phyloP scores from a whole-genome alignment of 202 grass and related monocot species.

The Brachypodium distachyon region DNA sequence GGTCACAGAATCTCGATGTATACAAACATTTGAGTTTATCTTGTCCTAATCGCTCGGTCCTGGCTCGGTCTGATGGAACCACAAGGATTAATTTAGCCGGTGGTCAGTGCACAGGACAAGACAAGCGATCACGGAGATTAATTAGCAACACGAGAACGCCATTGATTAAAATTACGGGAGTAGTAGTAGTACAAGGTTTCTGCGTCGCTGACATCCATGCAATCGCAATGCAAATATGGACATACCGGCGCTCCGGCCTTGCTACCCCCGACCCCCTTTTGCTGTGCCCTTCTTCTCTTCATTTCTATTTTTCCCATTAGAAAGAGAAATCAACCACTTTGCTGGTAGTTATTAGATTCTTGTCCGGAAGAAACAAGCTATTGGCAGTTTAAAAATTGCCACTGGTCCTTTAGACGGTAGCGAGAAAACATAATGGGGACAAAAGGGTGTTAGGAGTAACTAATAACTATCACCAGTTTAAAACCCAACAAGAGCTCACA shows the following conservation, averaged over 20 bases:
- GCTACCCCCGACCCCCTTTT: neutral
- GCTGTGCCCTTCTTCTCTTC: neutral
- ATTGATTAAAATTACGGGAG: too few relatives aligned
- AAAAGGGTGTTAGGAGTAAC: neutral
- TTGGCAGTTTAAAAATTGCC: too few relatives aligned
- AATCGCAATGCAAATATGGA: too few relatives aligned
- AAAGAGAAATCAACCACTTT: neutral
- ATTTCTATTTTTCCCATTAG: neutral
- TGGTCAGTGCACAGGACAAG: neutral
- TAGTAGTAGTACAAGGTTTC: neutral
- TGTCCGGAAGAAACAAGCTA: conserved; percentile 8
- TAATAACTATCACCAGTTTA: neutral
- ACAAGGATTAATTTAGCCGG: neutral
- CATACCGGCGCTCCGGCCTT: neutral
- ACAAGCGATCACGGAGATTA: neutral
- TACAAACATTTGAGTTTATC: neutral
- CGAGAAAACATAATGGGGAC: neutral
- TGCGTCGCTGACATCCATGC: conserved; percentile 13
- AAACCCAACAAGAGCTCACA: neutral
- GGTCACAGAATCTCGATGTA: neutral
- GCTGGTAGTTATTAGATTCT: neutral
- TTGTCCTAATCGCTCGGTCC: neutral
- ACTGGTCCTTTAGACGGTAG: neutral
- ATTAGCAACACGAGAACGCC: neutral
- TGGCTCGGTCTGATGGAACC: neutral